Percentiles rank a stretch among this genome's conserved stretches.
Conservation (phyloP, 2,329 filamentous ascomycete genomes). For the Sarocladium brachiariae region DNA sequence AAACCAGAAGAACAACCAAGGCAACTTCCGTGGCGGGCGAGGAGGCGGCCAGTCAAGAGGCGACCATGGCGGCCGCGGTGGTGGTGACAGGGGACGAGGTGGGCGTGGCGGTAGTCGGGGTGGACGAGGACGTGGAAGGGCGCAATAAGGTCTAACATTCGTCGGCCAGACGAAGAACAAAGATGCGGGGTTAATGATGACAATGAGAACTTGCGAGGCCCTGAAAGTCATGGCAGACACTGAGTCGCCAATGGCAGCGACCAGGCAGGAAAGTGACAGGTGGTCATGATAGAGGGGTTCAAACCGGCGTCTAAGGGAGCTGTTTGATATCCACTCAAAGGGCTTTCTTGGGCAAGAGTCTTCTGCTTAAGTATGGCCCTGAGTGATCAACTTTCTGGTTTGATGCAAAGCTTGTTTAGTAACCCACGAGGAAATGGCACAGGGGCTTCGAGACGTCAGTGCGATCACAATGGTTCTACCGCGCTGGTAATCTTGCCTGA, state of each 20-base stretch:
- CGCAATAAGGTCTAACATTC: slow-evolving; percentile 14
- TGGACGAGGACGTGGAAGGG: slow-evolving; percentile 26
- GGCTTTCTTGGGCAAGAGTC: neutral
- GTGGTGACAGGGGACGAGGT: slow-evolving; percentile 33
- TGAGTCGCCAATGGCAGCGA: too few relatives aligned
- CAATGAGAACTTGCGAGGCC: neutral
- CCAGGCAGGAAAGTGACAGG: too few relatives aligned
- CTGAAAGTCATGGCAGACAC: too few relatives aligned
- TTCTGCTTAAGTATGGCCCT: neutral
- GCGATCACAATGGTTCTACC: too few relatives aligned
- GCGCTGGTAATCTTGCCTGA: too few relatives aligned
- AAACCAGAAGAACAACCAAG: slow-evolving; percentile 65
- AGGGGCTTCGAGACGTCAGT: too few relatives aligned
- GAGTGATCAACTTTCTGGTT: too few relatives aligned
- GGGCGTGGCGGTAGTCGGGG: slow-evolving; percentile 34
- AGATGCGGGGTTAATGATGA: neutral
- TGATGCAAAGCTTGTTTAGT: too few relatives aligned
- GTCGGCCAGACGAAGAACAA: neutral
- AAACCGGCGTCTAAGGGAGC: slow-evolving; percentile 1
- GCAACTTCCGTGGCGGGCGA: slow-evolving; percentile 58
- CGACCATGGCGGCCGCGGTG: slow-evolving; percentile 52
- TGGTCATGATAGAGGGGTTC: neutral
- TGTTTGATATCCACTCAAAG: slow-evolving; percentile 6
- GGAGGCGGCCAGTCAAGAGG: slow-evolving; percentile 52
- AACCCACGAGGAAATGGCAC: too few relatives aligned